phyloP scores from a whole-genome alignment of 2,329 filamentous ascomycete species.

The Neonectria punicea region DNA sequence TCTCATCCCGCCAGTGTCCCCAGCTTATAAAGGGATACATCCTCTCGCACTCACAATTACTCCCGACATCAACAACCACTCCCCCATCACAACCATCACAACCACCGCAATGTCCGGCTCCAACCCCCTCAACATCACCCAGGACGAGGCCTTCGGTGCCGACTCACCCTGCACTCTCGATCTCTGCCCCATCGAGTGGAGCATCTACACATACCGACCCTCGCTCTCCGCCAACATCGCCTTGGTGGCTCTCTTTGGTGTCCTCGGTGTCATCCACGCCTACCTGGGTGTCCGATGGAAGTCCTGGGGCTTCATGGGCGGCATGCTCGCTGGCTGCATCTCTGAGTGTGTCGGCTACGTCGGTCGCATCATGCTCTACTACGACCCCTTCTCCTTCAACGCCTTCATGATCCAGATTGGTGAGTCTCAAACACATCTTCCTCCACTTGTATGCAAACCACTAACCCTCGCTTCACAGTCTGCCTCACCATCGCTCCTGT shows the following conservation, averaged over 20 bases:
- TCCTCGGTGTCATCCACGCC: slow-evolving; percentile 54
- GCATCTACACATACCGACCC: slow-evolving; percentile 65
- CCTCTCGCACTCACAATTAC: not conserved
- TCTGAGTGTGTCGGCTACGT: slow-evolving; percentile 71
- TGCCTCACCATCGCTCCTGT: slow-evolving; percentile 64
- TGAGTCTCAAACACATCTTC: slow-evolving; percentile 43
- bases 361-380: slow-evolving; percentile 66
- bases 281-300: slow-evolving; percentile 59
- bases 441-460: not conserved
- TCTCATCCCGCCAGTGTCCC: not conserved
- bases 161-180: slow-evolving; percentile 59
- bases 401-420: slow-evolving; percentile 75
- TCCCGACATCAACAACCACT: not conserved
- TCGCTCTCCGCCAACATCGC: slow-evolving; percentile 62
- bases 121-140: slow-evolving; percentile 31
- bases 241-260: slow-evolving; percentile 61
- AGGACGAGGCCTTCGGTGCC: slow-evolving; percentile 53
- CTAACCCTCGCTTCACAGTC: slow-evolving; percentile 45
- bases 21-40: slow-evolving; percentile 1
- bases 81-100: not conserved
- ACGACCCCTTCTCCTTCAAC: slow-evolving; percentile 67
- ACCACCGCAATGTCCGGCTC: slow-evolving; percentile 34
- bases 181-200: slow-evolving; percentile 57
- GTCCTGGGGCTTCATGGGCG: slow-evolving; percentile 59
- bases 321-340: slow-evolving; percentile 66